These are phyloP conservation scores for Lodderomyces pseudojiufengensis DNA, from an alignment of 1,139 yeast genomes.

Conservation along the genomic window DNA sequence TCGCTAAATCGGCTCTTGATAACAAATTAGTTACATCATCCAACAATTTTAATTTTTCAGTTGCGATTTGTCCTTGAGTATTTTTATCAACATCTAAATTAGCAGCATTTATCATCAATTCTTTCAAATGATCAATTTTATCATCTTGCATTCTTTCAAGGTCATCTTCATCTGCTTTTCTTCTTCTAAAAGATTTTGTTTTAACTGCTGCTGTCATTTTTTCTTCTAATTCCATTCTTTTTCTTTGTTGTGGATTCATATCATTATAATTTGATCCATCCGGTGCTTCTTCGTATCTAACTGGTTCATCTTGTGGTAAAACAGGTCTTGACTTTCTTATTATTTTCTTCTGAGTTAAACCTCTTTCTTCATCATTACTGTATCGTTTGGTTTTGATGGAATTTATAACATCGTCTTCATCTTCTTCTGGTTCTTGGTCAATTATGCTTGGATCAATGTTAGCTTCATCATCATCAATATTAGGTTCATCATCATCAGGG, in stretches of 20 bases:
- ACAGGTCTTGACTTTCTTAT: conserved; percentile 26
- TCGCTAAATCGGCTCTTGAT: conserved; percentile 81
- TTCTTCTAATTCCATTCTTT: conserved; percentile 76
- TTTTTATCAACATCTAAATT: conserved; percentile 84
- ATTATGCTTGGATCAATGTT: conserved; percentile 6
- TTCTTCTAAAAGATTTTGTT: conserved; percentile 54
- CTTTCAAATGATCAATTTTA: conserved; percentile 73
- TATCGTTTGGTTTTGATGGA: conserved; percentile 26
- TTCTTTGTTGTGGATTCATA: conserved; percentile 45
- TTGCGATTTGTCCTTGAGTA: conserved; percentile 72
- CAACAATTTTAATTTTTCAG: conserved; percentile 77
- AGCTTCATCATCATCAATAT: conserved; percentile 13
- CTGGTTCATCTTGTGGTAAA: conserved; percentile 3
- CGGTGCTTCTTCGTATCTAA: not conserved
- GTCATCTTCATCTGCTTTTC: conserved; percentile 82
- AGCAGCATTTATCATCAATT: conserved; percentile 92
- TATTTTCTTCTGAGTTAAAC: conserved; percentile 39
- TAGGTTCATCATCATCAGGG: conserved; percentile 8
- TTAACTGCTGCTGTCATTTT: conserved; percentile 75
- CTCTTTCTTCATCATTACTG: conserved; percentile 14
- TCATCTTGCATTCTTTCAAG: conserved; percentile 95
- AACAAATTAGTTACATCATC: conserved; percentile 75
- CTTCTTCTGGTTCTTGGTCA: conserved; percentile 20
- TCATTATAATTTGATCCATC: conserved; percentile 5
- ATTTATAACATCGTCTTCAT: conserved; percentile 28